Percentiles rank a stretch among this genome's conserved stretches.
These are phyloP conservation scores for Jaapia argillacea DNA, from an alignment of 768 basidiomycete genomes.

Conservation along the genomic window DNA sequence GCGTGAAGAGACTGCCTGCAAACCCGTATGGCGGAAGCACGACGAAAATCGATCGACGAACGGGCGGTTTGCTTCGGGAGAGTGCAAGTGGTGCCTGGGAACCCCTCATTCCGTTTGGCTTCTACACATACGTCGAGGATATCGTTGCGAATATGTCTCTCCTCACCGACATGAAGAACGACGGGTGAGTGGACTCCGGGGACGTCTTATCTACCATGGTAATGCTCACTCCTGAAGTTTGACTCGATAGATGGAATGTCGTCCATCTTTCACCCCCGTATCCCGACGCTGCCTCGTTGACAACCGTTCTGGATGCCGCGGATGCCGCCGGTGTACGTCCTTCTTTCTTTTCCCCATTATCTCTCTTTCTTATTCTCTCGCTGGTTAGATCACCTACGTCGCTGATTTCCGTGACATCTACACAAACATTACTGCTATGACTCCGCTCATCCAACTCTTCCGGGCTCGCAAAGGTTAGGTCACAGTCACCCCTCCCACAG, in stretches of 20 bases:
- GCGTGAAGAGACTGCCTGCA: conserved; percentile 33
- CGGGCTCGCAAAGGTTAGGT: too few relatives aligned
- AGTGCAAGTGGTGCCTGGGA: conserved; percentile 18
- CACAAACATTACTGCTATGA: conserved; percentile 52
- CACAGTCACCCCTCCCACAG: too few relatives aligned
- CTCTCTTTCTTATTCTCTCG: too few relatives aligned
- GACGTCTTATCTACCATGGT: too few relatives aligned
- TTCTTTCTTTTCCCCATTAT: too few relatives aligned
- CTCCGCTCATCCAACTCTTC: conserved; percentile 57
- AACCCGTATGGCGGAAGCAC: conserved; percentile 24
- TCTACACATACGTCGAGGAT: conserved; percentile 58
- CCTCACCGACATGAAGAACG: too few relatives aligned
- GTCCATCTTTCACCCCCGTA: conserved; percentile 42
- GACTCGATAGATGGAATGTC: too few relatives aligned
- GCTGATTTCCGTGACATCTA: conserved; percentile 41
- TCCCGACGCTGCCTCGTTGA: conserved; percentile 47
- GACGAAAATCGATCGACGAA: conserved; percentile 38
- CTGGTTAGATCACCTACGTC: conserved; percentile 70
- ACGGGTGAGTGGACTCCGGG: too few relatives aligned
- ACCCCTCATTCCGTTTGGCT: conserved; percentile 58
- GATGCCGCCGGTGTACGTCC: too few relatives aligned
- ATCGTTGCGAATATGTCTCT: conserved; percentile 39
- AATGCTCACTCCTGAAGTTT: conserved; percentile 13
- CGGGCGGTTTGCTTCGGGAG: conserved; percentile 32
- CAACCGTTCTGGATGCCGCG: too few relatives aligned